These are phyloP conservation scores for Chimonanthus praecox DNA, from an alignment of 164 flowering plant genomes.

Conservation along the genomic window DNA sequence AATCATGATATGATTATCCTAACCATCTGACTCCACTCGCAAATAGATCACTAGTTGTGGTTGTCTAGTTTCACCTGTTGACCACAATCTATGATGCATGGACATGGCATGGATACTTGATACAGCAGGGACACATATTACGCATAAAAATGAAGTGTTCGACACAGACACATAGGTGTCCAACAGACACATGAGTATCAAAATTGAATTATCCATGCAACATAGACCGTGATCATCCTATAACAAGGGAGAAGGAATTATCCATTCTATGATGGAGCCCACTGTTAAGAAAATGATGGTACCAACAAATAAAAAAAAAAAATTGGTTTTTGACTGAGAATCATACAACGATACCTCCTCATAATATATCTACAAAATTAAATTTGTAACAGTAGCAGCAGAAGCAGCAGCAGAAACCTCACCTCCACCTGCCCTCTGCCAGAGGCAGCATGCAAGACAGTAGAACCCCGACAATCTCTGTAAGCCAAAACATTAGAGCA, in stretches of 20 bases:
- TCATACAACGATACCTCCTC: background rate
- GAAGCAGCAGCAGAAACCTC: conserved; percentile 10
- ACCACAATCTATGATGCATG: background rate
- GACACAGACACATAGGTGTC: too few species aligned
- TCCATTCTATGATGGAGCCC: background rate
- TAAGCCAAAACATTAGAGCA: conserved; percentile 46
- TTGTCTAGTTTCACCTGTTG: background rate
- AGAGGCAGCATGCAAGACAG: conserved; percentile 75
- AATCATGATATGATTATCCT: background rate
- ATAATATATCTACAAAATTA: too few species aligned
- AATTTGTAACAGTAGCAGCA: background rate
- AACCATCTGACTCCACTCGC: background rate
- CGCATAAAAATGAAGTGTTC: too few species aligned
- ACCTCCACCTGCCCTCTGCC: conserved; percentile 94
- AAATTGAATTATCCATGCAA: too few species aligned
- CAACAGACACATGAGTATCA: too few species aligned
- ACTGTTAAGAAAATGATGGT: background rate
- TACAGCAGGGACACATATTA: too few species aligned
- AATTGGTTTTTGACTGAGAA: background rate
- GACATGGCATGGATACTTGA: too few species aligned
- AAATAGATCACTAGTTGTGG: background rate
- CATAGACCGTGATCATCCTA: background rate
- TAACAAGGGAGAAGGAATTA: background rate
- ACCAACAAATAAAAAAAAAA: background rate
- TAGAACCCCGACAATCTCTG: conserved; percentile 70